Percentiles rank a stretch among this genome's conserved stretches.
These are phyloP conservation scores for Didymella segeticola DNA, from an alignment of 2,329 filamentous ascomycete species.

Conservation along the genomic window DNA sequence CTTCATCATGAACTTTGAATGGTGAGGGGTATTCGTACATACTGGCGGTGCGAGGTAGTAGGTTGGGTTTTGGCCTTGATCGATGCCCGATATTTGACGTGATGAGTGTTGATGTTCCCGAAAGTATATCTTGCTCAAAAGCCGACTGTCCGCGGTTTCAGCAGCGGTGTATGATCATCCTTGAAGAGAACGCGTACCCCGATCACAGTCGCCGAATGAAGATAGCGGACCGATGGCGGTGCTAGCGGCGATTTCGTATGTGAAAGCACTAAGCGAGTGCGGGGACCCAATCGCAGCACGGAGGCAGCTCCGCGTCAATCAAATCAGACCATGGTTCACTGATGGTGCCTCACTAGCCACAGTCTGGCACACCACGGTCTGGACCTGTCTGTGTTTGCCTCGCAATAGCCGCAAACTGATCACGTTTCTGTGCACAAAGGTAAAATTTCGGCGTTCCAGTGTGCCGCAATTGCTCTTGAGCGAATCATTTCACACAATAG, in stretches of 20 bases:
- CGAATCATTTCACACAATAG: neutral
- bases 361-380: conserved; percentile 1
- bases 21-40: conserved; percentile 9
- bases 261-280: conserved; percentile 3
- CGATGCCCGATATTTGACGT: neutral
- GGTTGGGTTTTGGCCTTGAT: neutral
- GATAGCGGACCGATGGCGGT: conserved; percentile 1
- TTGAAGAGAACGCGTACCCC: neutral
- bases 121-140: neutral
- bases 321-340: neutral
- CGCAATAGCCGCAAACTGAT: neutral
- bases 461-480: neutral
- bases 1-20: conserved; percentile 15
- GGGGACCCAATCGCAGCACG: conserved; percentile 3
- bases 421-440: neutral
- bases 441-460: neutral
- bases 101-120: neutral
- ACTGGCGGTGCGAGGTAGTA: neutral
- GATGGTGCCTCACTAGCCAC: conserved; percentile 8
- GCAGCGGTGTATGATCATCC: neutral
- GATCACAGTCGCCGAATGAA: conserved; percentile 8
- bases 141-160: conserved; percentile 11
- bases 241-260: conserved; percentile 10
- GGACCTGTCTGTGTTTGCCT: neutral
- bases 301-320: conserved; percentile 12